Percentiles rank a stretch among this genome's conserved stretches.
phyloP scores from a whole-genome alignment of 1,139 yeast species.

The Pichia sp. region DNA sequence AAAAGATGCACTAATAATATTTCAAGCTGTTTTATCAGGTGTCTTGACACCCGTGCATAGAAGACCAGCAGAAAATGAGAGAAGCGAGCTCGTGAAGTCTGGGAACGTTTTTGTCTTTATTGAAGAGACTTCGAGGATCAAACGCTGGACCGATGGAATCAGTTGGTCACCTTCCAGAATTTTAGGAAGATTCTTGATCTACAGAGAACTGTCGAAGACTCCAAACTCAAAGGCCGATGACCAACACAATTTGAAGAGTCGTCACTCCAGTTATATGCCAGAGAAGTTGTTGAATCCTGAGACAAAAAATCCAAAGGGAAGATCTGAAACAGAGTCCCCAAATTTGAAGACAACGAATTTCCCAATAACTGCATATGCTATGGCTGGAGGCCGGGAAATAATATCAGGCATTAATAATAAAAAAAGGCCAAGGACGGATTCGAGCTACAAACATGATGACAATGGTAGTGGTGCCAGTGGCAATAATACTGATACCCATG shows the following conservation, averaged over 20 bases:
- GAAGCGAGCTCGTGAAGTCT: constrained; percentile 58
- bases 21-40: constrained; percentile 70
- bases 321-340: neutral
- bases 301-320: neutral
- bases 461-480: neutral
- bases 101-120: constrained; percentile 84
- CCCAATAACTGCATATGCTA: constrained; percentile 21
- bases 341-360: neutral
- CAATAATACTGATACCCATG: neutral
- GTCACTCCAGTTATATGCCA: neutral
- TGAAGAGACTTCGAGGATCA: constrained; percentile 78
- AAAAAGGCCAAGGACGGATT: constrained; percentile 23
- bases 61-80: constrained; percentile 79
- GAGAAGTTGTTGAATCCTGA: neutral
- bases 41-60: constrained; percentile 63
- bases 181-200: constrained; percentile 75
- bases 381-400: constrained; percentile 18
- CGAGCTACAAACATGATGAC: neutral
- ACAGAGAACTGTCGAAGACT: constrained; percentile 67
- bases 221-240: constrained; percentile 22
- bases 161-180: constrained; percentile 91
- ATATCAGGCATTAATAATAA: constrained; percentile 22
- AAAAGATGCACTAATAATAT: constrained; percentile 75
- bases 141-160: constrained; percentile 92
- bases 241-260: neutral